Evolutionary conservation across 768 basidiomycete species (phyloP), one percentile per base, ranked within the genome.

Genomic region (Polyporus arcularius): DNA sequence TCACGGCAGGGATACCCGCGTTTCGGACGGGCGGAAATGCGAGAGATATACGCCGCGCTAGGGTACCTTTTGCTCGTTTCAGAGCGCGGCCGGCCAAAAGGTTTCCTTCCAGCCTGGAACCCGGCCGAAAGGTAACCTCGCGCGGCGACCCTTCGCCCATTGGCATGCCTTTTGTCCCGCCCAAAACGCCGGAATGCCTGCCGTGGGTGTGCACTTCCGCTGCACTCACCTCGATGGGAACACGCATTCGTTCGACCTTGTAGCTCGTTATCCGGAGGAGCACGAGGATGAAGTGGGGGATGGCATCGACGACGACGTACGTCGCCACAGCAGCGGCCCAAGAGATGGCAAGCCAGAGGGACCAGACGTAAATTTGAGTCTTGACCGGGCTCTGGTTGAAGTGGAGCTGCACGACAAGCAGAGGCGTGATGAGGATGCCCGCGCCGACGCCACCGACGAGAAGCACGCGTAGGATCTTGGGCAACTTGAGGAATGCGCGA

Each of bases 321-420:
- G 89, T 90, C 3, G 68, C 74, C 63, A 86, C 87, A 14, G 74
- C 78, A 30, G 85, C 78, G 12, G 83, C 83, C 88, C 88, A 91
- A 40, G 79, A 78, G 32, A 89, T 80, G 7, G 88, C 76, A 38
- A 89, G 67, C 89, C 89, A 91, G 42, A 90, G 73, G 6, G 87
- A 89, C 79, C 79, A 83, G 77, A 82, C 79, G 60, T 82, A 80
- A 14, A 89, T 85, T 63, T 90, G 86, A 28, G 76, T 70, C 53
- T 79, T 79, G 12, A 77, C 81, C 16, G 74, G 63, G 58, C 72
- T 84, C 41, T 73, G 73, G 55, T 75, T 76, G 69, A 89, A 92
- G 53, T 80, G 82, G 52, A 89, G 68, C 59, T 88, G 75, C 61
- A 90, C 83, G 57, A 92, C 84, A 62, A 92, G 75, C 47, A 88